Evolutionary conservation across 176 grass and related monocot genomes (phyloP).

Genomic region (Oropetium thomaeum): DNA sequence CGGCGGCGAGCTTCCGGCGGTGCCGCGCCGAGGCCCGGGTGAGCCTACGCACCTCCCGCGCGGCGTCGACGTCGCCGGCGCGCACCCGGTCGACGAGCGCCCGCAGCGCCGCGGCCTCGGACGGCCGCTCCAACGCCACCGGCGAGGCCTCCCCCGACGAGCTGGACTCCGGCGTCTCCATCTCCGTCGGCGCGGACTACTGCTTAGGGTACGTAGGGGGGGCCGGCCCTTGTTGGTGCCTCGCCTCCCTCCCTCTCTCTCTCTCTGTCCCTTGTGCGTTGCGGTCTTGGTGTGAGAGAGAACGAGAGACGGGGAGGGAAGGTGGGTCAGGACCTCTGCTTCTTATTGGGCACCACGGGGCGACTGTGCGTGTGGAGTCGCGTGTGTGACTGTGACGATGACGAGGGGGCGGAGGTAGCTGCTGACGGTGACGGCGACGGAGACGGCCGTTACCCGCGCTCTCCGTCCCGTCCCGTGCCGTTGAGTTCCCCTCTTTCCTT

Average conservation of each 20-base stretch:
- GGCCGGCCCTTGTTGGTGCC: too few species aligned
- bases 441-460: not conserved
- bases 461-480: not conserved
- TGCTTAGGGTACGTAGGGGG: too few species aligned
- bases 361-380: too few species aligned
- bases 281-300: not conserved
- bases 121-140: conserved; percentile 40
- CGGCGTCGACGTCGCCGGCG: conserved; percentile 58
- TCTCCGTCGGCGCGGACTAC: too few species aligned
- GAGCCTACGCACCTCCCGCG: conserved; percentile 77
- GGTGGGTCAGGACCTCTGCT: not conserved
- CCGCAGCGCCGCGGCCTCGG: conserved; percentile 44
- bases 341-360: conserved; percentile 28
- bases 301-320: conserved; percentile 15
- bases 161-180: conserved; percentile 36
- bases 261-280: not conserved
- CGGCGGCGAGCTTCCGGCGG: conserved; percentile 59
- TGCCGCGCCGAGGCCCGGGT: conserved; percentile 63
- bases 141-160: conserved; percentile 7
- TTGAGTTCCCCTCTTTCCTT: not conserved
- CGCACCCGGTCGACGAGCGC: conserved; percentile 47
- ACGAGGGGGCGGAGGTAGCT: not conserved
- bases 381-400: not conserved
- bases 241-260: not conserved
- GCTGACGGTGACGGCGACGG: conserved; percentile 36